phyloP scores from a whole-genome alignment of 352 stramenopile genomes.

The Phytophthora fragariaefolia region DNA sequence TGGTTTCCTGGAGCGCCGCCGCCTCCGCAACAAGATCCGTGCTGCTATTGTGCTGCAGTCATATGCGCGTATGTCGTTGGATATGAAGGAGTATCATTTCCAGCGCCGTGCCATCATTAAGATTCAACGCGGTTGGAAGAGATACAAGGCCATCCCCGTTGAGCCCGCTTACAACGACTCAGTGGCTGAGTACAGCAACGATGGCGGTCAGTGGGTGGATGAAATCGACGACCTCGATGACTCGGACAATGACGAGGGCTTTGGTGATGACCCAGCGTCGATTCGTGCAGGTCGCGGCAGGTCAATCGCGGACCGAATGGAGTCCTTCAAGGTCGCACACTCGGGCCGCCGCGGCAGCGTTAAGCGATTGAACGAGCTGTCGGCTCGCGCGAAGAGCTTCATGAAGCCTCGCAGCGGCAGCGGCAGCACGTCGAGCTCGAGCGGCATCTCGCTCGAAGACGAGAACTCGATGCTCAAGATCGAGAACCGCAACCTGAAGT shows the following conservation, averaged over 20 bases:
- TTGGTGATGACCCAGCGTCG: conserved; percentile 48
- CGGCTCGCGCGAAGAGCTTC: conserved; percentile 71
- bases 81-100: conserved; percentile 74
- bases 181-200: conserved; percentile 49
- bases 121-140: conserved; percentile 76
- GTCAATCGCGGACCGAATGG: conserved; percentile 70
- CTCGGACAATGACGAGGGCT: conserved; percentile 61
- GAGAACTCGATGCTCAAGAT: conserved; percentile 90
- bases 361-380: conserved; percentile 80
- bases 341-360: conserved; percentile 56
- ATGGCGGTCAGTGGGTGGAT: conserved; percentile 55
- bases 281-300: conserved; percentile 42
- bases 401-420: conserved; percentile 71
- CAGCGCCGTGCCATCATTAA: conserved; percentile 70
- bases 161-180: conserved; percentile 42
- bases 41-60: conserved; percentile 84
- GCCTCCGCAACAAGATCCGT: conserved; percentile 64
- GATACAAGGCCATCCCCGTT: conserved; percentile 50
- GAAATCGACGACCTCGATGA: conserved; percentile 48
- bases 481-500: conserved; percentile 89
- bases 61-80: conserved; percentile 79
- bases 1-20: conserved; percentile 82
- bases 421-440: conserved; percentile 70
- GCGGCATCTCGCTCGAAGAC: conserved; percentile 77
- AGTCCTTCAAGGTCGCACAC: conserved; percentile 60